Conservation (phyloP, 2,329 filamentous ascomycete species). For the Trichoderma hamatum region DNA sequence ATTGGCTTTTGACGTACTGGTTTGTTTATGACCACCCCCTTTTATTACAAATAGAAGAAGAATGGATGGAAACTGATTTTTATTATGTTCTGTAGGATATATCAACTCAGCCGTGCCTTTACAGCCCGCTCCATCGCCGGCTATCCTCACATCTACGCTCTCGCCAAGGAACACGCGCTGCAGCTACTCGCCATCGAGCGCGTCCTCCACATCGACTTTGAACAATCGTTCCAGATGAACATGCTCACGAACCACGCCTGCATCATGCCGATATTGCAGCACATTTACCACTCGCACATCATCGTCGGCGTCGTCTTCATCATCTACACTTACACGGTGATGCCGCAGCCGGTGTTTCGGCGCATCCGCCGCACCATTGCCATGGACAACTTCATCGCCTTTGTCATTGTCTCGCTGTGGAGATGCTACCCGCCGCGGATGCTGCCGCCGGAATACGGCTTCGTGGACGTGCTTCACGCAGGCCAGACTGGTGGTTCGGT, state of each 20-base stretch:
- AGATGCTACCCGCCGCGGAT: slow-evolving; percentile 4
- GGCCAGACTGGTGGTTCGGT: not conserved
- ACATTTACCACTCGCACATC: slow-evolving; percentile 15
- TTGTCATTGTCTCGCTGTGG: not conserved
- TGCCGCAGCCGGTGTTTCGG: not conserved
- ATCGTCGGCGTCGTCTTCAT: slow-evolving; percentile 18
- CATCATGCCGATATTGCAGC: not conserved
- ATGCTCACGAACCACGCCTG: not conserved
- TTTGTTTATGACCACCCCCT: not conserved
- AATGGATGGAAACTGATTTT: not conserved
- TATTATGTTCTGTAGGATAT: not conserved
- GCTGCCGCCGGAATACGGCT: slow-evolving; percentile 6
- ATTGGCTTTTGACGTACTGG: slow-evolving; percentile 18
- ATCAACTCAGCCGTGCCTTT: slow-evolving; percentile 13
- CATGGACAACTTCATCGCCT: slow-evolving; percentile 11
- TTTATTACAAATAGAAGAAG: not conserved
- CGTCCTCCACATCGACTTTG: slow-evolving; percentile 2
- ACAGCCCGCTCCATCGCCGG: not conserved
- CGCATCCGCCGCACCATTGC: slow-evolving; percentile 10
- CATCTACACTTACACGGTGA: not conserved
- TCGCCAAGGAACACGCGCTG: slow-evolving; percentile 7
- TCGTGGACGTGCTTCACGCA: slow-evolving; percentile 1
- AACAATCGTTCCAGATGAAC: not conserved
- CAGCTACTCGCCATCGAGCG: slow-evolving; percentile 7
- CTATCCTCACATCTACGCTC: slow-evolving; percentile 9